These are phyloP conservation scores for Suillus bovinus DNA, from an alignment of 768 basidiomycete genomes.

Conservation along the genomic window DNA sequence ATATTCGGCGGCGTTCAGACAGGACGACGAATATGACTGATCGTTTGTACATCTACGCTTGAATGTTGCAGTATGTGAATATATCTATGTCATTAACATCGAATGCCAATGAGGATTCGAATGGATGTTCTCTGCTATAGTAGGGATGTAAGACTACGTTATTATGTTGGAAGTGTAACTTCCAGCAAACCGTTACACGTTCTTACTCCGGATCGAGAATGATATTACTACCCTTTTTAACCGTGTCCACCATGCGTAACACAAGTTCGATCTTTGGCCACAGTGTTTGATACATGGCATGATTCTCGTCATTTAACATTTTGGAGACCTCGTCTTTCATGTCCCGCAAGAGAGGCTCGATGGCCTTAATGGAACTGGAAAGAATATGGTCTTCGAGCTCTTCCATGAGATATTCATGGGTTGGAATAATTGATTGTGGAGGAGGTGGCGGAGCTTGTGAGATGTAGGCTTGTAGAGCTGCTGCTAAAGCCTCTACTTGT, in stretches of 20 bases:
- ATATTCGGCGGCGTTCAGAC: conserved; percentile 80
- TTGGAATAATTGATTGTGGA: conserved; percentile 20
- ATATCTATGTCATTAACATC: conserved; percentile 12
- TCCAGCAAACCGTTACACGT: not conserved
- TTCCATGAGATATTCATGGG: conserved; percentile 32
- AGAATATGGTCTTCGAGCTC: conserved; percentile 26
- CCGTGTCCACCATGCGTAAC: conserved; percentile 32
- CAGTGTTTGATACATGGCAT: conserved; percentile 24
- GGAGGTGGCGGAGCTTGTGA: conserved; percentile 24
- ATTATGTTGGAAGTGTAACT: not conserved
- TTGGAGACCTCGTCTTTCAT: conserved; percentile 27
- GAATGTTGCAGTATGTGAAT: conserved; percentile 18
- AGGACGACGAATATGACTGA: conserved; percentile 78
- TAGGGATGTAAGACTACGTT: not conserved
- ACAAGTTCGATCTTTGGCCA: conserved; percentile 28
- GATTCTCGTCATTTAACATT: conserved; percentile 23
- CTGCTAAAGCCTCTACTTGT: conserved; percentile 31
- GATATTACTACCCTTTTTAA: conserved; percentile 15
- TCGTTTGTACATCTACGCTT: not conserved
- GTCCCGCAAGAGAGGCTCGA: conserved; percentile 18
- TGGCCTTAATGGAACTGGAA: conserved; percentile 26
- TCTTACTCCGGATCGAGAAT: not conserved
- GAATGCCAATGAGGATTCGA: not conserved
- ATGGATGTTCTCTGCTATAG: not conserved
- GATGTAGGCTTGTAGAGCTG: conserved; percentile 33